Base-by-base conservation (phyloP, 2,329 filamentous ascomycete genomes). In the Leptographium lundbergii region DNA sequence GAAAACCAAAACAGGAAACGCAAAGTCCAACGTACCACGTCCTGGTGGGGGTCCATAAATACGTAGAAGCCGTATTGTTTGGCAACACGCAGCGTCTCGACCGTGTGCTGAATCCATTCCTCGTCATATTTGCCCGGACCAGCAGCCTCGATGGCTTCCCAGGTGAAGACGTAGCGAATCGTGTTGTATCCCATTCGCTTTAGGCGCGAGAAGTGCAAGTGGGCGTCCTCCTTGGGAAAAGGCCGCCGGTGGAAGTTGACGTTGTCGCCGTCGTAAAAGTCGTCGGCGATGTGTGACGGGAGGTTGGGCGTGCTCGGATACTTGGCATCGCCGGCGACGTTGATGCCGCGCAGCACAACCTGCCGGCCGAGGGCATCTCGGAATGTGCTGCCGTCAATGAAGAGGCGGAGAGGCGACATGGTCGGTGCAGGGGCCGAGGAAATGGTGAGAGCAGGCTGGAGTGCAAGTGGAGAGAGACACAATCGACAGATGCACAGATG, bases 31-130 rank as follows among this genome's bases (percentile, higher is more conserved):
- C 85, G 64, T 79, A 89, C 87, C 66, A 97, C 92, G 75, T 99
- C 94, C 77, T 99, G 94, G 71, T 99, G 94, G 24, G 95, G 92
- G 66, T 99, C 95, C 90, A 99, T 96, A 70, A 96, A 97, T 56
- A 99, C 80, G 68, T 95, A 96, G 71, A 99, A 96, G 32, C 89
- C 89, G 75, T 95, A 97, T 45, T 84, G 79, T 69, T 91, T 96
- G 45, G 91, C 91, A 63, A 91, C 77, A 59, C 91, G 81, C 65
- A 99, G 73, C 13, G 96, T 77, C 47, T 89, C 81, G 64, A 99
- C 90, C 0, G 94, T 99, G 70, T 95, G 90, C 64, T 88, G 80
- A 64, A 97, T 91, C 81, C 89, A 99, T 62, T 88, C 86, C 69
- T 99, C 90, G 67, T 99, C 95, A 70, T 97, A 99, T 67, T 82